Evolutionary conservation across 352 stramenopile species (phyloP).

Genomic region (Phytophthora cactorum): DNA sequence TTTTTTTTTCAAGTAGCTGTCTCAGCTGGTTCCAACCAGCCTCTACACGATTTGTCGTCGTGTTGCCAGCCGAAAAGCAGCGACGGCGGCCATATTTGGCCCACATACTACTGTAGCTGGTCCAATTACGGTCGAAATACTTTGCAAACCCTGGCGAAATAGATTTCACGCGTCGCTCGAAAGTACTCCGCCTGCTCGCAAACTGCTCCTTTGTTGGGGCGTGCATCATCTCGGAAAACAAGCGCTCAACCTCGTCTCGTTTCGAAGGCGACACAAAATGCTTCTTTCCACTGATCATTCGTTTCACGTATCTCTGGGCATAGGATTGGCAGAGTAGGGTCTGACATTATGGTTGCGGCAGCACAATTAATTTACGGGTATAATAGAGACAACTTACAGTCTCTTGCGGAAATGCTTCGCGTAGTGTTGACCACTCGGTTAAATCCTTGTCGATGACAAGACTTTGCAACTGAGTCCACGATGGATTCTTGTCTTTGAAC

Average conservation of each 20-base stretch:
- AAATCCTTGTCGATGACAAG: neutral
- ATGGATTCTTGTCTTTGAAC: neutral
- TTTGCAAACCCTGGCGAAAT: neutral
- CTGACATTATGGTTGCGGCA: neutral
- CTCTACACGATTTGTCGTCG: neutral
- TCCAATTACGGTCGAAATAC: neutral
- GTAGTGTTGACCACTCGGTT: neutral
- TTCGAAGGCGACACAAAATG: neutral
- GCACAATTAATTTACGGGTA: neutral
- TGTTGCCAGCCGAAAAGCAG: neutral
- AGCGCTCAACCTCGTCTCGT: neutral
- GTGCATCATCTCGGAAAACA: neutral
- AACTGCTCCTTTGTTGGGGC: neutral
- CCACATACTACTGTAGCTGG: neutral
- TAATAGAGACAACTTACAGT: neutral
- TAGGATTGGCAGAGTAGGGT: neutral
- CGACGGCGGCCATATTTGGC: neutral
- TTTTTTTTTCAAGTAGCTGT: neutral
- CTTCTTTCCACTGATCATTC: neutral
- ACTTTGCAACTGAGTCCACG: neutral
- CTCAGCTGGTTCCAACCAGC: neutral
- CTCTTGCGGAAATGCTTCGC: neutral
- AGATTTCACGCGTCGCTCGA: neutral
- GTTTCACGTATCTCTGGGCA: neutral
- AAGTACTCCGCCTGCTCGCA: neutral